Conservation (phyloP, 2,329 filamentous ascomycete genomes). For the Tolypocladium ophioglossoides region DNA sequence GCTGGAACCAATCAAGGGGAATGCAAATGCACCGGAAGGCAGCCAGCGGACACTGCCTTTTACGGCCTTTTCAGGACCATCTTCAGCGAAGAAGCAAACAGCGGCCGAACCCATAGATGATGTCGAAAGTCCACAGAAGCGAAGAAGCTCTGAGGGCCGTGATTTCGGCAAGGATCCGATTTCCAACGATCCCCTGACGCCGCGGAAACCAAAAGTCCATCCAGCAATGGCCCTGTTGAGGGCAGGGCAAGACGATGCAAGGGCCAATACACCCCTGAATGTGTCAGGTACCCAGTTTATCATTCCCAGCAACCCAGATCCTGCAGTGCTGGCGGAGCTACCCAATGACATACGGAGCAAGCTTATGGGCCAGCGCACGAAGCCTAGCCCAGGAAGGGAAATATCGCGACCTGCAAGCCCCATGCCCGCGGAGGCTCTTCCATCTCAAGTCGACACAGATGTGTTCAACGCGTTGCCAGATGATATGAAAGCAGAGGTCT, state of each 20-base stretch:
- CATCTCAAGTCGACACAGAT: conserved; percentile 77
- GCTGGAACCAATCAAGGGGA: conserved; percentile 64
- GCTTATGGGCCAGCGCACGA: conserved; percentile 49
- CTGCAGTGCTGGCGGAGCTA: conserved; percentile 70
- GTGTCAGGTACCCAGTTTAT: conserved; percentile 85
- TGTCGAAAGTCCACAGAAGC: conserved; percentile 22
- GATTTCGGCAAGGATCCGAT: conserved; percentile 38
- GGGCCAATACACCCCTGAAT: conserved; percentile 62
- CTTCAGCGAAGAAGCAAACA: conserved; percentile 27
- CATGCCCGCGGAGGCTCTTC: conserved; percentile 33
- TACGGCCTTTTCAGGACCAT: conserved; percentile 36
- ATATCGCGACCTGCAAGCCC: conserved; percentile 27
- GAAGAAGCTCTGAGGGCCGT: conserved; percentile 16
- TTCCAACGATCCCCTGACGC: conserved; percentile 42
- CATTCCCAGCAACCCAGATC: conserved; percentile 73
- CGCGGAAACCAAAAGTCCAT: conserved; percentile 40
- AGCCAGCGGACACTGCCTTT: conserved; percentile 77
- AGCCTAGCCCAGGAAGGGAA: conserved; percentile 8
- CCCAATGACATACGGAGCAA: conserved; percentile 73
- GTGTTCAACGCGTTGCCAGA: conserved; percentile 75
- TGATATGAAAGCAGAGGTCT: conserved; percentile 74
- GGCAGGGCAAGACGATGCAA: conserved; percentile 36
- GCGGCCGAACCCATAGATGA: conserved; percentile 42
- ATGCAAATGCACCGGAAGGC: conserved; percentile 47
- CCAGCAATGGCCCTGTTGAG: conserved; percentile 41